These are phyloP conservation scores for Isabelozyma rhagii DNA, from an alignment of 805 yeast genomes.

Conservation along the genomic window DNA sequence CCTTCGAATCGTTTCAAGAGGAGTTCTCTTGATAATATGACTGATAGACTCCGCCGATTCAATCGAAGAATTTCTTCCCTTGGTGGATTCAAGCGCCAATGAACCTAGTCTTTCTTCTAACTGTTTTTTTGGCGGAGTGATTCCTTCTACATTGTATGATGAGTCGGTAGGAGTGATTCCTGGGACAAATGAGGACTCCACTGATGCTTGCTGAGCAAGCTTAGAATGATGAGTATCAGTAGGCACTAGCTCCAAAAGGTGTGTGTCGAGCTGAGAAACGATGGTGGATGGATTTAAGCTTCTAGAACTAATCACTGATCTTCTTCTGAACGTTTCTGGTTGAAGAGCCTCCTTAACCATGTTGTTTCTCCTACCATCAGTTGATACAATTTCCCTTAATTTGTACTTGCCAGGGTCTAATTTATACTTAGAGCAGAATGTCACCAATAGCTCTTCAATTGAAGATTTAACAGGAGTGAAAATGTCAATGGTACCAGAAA, in stretches of 20 bases:
- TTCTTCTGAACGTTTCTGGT: not conserved
- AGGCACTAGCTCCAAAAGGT: constrained; percentile 17
- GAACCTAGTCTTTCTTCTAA: constrained; percentile 14
- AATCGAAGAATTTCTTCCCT: not conserved
- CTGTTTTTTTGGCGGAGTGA: constrained; percentile 20
- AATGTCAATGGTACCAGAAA: not conserved
- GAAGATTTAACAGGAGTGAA: constrained; percentile 3
- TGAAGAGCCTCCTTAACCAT: not conserved
- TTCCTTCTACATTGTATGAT: constrained; percentile 14
- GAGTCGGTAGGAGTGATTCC: constrained; percentile 29
- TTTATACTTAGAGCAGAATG: constrained; percentile 26
- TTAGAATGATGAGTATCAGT: constrained; percentile 1
- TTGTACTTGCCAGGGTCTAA: constrained; percentile 23
- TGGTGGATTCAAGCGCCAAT: constrained; percentile 4
- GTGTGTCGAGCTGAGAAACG: constrained; percentile 9
- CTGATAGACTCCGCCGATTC: constrained; percentile 3
- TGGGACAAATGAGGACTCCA: constrained; percentile 11
- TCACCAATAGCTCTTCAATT: constrained; percentile 20
- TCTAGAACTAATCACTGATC: not conserved
- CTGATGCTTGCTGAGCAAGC: not conserved
- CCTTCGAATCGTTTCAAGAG: constrained; percentile 1
- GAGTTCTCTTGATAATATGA: constrained; percentile 1
- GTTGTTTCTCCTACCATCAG: not conserved
- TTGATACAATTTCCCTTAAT: constrained; percentile 16
- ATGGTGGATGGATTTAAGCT: not conserved